Conservation (phyloP, 2,329 filamentous ascomycete genomes). For the Fusarium annulatum region DNA sequence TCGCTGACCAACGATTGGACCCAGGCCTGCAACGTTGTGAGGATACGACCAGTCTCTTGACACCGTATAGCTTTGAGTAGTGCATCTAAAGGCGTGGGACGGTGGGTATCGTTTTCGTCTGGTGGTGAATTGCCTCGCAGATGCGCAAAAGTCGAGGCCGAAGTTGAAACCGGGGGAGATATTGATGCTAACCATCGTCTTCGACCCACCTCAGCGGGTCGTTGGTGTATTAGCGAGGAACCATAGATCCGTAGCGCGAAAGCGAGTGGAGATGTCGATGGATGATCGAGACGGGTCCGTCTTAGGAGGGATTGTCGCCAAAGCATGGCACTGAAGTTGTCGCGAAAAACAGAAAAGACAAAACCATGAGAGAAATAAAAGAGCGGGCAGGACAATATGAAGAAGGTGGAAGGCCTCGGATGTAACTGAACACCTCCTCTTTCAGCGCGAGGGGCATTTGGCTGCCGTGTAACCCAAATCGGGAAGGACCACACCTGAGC, state of each 20-base stretch:
- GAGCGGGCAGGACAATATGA: not conserved
- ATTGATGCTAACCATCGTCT: conserved; percentile 42
- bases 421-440: conserved; percentile 31
- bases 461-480: conserved; percentile 41
- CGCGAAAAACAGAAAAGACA: conserved; percentile 3
- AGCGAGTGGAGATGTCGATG: conserved; percentile 36
- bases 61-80: conserved; percentile 50
- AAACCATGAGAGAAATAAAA: not conserved
- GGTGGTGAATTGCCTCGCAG: not conserved
- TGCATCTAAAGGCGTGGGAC: conserved; percentile 31
- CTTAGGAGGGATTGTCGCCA: conserved; percentile 43
- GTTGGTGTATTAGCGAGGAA: conserved; percentile 36
- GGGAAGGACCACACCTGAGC: conserved; percentile 22
- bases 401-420: conserved; percentile 15
- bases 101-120: not conserved
- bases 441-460: conserved; percentile 26
- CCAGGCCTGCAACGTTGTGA: conserved; percentile 46
- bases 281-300: conserved; percentile 38
- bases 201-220: conserved; percentile 40
- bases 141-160: conserved; percentile 12
- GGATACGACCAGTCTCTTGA: conserved; percentile 40
- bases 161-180: conserved; percentile 27
- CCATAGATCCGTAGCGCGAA: conserved; percentile 37
- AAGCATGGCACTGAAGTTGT: conserved; percentile 44
- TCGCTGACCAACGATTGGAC: conserved; percentile 36